Conservation (phyloP, 78 protist genomes). For the Isochrysis galbana region DNA sequence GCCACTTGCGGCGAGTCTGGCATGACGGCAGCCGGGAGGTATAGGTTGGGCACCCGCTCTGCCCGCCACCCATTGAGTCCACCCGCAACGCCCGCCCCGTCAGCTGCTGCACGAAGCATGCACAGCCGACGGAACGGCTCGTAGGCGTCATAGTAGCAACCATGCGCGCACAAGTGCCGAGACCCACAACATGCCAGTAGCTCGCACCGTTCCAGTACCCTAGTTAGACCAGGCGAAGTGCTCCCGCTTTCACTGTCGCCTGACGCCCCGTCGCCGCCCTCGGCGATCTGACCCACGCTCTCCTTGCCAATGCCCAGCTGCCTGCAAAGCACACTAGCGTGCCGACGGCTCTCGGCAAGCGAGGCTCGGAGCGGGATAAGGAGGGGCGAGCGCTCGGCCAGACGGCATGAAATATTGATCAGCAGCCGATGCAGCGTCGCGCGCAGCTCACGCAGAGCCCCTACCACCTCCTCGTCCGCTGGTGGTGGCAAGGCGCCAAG, state of each 20-base stretch:
- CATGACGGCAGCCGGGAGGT: too few relatives aligned
- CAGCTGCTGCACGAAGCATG: neutral
- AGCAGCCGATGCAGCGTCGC: neutral
- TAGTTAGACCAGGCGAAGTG: neutral
- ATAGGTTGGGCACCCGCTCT: neutral
- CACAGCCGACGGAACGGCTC: neutral
- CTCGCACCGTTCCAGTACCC: too few relatives aligned
- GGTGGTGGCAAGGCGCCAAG: neutral
- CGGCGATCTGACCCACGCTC: neutral
- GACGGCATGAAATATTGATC: neutral
- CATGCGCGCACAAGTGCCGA: neutral
- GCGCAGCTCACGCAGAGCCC: neutral
- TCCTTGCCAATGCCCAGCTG: neutral
- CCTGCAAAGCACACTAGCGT: neutral
- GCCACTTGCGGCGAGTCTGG: too few relatives aligned
- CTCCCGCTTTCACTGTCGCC: neutral
- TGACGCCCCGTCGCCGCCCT: neutral
- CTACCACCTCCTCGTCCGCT: neutral
- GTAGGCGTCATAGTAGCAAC: neutral
- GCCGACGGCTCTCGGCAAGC: neutral
- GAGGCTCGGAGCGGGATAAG: neutral
- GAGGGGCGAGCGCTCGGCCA: neutral
- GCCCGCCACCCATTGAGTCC: neutral
- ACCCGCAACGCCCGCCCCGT: neutral
- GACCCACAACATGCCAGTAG: neutral